Percentiles rank a stretch among this genome's conserved stretches.
Evolutionary conservation across 495 filamentous ascomycete species (phyloP).

Genomic region (Neurospora pannonica): DNA sequence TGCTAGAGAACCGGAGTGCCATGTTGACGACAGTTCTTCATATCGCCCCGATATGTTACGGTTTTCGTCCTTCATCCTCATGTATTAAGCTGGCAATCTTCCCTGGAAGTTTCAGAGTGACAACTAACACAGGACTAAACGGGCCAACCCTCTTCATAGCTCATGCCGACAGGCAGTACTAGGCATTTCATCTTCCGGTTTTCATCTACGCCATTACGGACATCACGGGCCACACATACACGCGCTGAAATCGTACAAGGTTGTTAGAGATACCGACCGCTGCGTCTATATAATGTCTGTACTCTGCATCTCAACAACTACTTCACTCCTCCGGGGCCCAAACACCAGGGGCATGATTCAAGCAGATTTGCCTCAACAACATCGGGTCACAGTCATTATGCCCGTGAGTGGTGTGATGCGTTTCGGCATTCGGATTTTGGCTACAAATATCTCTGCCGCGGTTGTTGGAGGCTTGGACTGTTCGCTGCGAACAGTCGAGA

Average conservation of each 20-base stretch:
- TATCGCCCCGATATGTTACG: not conserved
- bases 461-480: not conserved
- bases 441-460: not conserved
- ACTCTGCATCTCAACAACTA: not conserved
- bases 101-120: not conserved
- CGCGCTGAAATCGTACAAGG: not conserved
- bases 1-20: not conserved
- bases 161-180: not conserved
- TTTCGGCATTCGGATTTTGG: not conserved
- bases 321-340: not conserved
- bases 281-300: not conserved
- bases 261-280: not conserved
- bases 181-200: not conserved
- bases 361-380: not conserved
- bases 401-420: not conserved
- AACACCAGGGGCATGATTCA: not conserved
- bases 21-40: not conserved
- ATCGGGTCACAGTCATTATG: not conserved
- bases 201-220: not conserved
- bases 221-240: not conserved
- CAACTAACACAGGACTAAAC: not conserved
- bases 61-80: not conserved
- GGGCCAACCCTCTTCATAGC: not conserved
- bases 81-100: not conserved
- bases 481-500: not conserved